Evolutionary conservation across 768 basidiomycete genomes (phyloP).

Genomic region (Russula vinacea): DNA sequence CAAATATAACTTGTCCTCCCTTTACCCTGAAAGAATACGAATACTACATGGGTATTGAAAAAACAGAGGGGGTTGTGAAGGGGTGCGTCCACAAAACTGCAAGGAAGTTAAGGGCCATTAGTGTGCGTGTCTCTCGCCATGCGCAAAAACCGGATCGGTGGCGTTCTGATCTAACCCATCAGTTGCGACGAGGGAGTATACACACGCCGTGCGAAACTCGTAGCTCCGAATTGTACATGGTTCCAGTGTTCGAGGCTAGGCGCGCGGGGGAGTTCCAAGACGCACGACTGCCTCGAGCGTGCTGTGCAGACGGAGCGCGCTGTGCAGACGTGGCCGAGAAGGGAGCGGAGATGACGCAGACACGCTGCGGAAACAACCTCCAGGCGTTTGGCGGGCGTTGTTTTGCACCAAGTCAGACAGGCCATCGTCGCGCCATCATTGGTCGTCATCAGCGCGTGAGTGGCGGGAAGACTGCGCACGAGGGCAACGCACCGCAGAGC

Average conservation of each 20-base stretch:
- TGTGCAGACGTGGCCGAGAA: constrained; percentile 19
- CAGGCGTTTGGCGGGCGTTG: constrained; percentile 22
- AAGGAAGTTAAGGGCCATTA: constrained; percentile 5
- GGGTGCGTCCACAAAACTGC: background rate
- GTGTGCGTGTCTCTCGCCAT: constrained; percentile 1
- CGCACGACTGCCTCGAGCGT: constrained; percentile 20
- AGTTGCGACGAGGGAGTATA: constrained; percentile 11
- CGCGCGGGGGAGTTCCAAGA: constrained; percentile 1
- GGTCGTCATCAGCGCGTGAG: constrained; percentile 21
- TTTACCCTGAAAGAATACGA: background rate
- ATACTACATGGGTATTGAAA: background rate
- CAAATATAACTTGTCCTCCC: background rate
- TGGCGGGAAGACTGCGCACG: constrained; percentile 24
- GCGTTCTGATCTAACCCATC: constrained; percentile 9
- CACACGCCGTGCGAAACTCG: background rate
- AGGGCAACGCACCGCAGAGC: constrained; percentile 23
- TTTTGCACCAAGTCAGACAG: constrained; percentile 9
- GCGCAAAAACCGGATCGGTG: constrained; percentile 1
- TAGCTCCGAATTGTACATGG: background rate
- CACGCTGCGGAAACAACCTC: constrained; percentile 25
- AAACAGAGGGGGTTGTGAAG: constrained; percentile 9
- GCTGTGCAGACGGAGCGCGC: constrained; percentile 21
- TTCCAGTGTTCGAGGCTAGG: background rate
- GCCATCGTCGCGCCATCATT: constrained; percentile 18
- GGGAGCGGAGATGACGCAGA: constrained; percentile 28